phyloP scores from a whole-genome alignment of 768 basidiomycete genomes.

The Mycena metata region DNA sequence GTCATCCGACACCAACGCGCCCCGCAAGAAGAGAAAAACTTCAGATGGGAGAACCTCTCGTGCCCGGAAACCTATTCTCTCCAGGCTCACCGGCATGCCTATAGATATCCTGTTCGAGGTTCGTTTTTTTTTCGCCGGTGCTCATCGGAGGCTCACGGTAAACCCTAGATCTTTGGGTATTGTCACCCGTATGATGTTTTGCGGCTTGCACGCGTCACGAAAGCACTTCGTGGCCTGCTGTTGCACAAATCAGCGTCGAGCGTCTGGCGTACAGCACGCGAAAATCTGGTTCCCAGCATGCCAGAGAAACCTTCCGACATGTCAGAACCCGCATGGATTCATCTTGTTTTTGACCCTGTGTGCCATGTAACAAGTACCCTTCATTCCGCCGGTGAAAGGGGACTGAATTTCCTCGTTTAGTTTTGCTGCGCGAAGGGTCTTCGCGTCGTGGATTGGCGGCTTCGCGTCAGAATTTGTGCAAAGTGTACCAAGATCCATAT shows the following conservation, averaged over 20 bases:
- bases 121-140: too few species aligned
- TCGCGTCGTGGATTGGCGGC: constrained; percentile 11
- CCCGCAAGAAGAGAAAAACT: constrained; percentile 1
- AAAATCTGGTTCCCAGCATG: neutral
- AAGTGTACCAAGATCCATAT: constrained; percentile 13
- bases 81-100: neutral
- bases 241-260: constrained; percentile 12
- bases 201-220: constrained; percentile 7
- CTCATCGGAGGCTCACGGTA: neutral
- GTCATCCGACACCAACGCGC: neutral
- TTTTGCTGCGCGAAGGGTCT: constrained; percentile 6
- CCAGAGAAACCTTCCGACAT: constrained; percentile 10
- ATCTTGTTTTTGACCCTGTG: constrained; percentile 6
- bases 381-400: neutral
- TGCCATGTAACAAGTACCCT: constrained; percentile 11
- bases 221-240: constrained; percentile 12
- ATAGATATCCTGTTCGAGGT: constrained; percentile 18
- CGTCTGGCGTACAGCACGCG: constrained; percentile 16
- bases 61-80: neutral
- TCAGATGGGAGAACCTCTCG: neutral
- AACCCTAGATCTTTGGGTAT: constrained; percentile 1
- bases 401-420: constrained; percentile 3
- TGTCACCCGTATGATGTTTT: constrained; percentile 4
- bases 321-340: constrained; percentile 12
- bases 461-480: constrained; percentile 16